These are phyloP conservation scores for Coemansia sp. DNA, from an alignment of 192 early-diverging fungal species.

Conservation along the genomic window DNA sequence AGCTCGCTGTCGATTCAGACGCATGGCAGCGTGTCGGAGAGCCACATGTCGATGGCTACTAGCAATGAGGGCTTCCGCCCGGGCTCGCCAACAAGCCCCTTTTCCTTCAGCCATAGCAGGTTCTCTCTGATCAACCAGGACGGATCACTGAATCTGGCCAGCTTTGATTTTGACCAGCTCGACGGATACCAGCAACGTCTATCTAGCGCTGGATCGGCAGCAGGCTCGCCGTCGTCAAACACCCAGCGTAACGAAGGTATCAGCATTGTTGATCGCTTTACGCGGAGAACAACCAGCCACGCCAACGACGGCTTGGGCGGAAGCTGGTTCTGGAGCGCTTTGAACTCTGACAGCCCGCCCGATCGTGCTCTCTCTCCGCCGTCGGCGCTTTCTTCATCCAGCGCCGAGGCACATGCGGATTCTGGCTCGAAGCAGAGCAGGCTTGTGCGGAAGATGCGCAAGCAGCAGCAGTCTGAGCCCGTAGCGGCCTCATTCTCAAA, in stretches of 20 bases:
- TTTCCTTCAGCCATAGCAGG: constrained; percentile 51
- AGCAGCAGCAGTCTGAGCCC: neutral
- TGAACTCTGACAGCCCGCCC: constrained; percentile 5
- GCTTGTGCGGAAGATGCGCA: constrained; percentile 40
- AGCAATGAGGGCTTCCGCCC: neutral
- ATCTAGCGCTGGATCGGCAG: constrained; percentile 14
- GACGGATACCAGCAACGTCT: constrained; percentile 51
- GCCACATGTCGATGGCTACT: constrained; percentile 25
- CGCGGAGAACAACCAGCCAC: constrained; percentile 22
- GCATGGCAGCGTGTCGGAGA: constrained; percentile 19
- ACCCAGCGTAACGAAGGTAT: constrained; percentile 23
- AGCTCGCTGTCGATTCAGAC: constrained; percentile 11
- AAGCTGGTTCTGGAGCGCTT: constrained; percentile 32
- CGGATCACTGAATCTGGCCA: constrained; percentile 48
- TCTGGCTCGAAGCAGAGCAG: constrained; percentile 17
- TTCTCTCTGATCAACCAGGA: constrained; percentile 55
- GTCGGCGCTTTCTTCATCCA: neutral
- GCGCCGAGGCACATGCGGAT: neutral
- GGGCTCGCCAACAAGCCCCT: constrained; percentile 38
- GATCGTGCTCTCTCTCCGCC: neutral
- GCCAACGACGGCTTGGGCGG: constrained; percentile 10
- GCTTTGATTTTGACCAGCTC: constrained; percentile 48
- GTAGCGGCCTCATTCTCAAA: neutral
- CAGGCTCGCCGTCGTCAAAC: neutral
- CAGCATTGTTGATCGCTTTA: constrained; percentile 20